Base-by-base conservation (phyloP, 2,329 filamentous ascomycete species). In the Malbranchea zuffiana region DNA sequence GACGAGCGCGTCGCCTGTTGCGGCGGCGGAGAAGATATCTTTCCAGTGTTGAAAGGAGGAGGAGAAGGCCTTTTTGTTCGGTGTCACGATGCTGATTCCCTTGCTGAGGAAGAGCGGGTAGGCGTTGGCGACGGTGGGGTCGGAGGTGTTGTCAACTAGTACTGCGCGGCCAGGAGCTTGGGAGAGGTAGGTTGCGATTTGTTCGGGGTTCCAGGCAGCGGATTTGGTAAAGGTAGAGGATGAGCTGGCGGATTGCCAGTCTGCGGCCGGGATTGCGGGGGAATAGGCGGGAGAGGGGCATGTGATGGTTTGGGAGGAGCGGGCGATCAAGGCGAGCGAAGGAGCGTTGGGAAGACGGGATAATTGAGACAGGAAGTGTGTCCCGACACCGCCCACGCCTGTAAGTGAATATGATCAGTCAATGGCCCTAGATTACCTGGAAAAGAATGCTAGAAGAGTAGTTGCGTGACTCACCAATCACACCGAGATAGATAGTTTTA, bases 1-100 rank as follows among this genome's bases (percentile, higher is more conserved):
- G 42, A 96, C 71, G 55, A 85, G 82, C 28, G 87, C 83, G 30
- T 70, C 67, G 7, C 61, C 59, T 21, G 64, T 60, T 32, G 72
- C 69, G 1, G 86, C 80, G 1, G 83, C 72, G 3, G 68, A 64
- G 61, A 93, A 92, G 55, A 98, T 95, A 45, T 82, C 75, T 53
- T 83, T 74, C 87, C 88, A 98, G 39, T 94, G 68, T 49, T 76
- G 69, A 52, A 83, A 78, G 30, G 75, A 77, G 40, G 82, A 78
- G 0, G 85, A 92, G 64, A 98, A 98, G 10, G 82, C 88, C 65
- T 98, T 98, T 70, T 98, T 98, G 71, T 96, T 98, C 28, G 90
- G 87, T 1, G 90, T 98, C 18, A 96, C 84, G 50, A 98, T 77
- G 61, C 78, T 88, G 60, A 98, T 79, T 8, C 87, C 88, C 45